A percentile compares a stretch with the other conserved stretches of the same genome.
Evolutionary conservation across 2,329 filamentous ascomycete species (phyloP).

Genomic region (Nemania bipapillata): DNA sequence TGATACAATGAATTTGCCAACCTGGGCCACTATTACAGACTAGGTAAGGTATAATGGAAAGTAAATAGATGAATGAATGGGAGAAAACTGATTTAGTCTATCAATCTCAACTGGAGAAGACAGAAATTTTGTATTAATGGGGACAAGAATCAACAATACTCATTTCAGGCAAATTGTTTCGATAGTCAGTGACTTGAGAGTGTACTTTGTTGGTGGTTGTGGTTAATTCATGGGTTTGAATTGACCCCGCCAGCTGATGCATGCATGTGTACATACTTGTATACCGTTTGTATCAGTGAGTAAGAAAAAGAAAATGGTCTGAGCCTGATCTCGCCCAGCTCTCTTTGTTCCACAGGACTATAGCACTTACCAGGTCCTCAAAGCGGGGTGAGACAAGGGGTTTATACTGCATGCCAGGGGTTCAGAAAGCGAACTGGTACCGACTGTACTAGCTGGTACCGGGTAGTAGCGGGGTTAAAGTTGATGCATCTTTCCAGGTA

Average conservation of each 20-base stretch:
- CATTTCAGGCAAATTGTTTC: background rate
- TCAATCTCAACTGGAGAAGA: background rate
- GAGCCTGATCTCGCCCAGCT: background rate
- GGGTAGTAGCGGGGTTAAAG: background rate
- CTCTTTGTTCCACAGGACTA: background rate
- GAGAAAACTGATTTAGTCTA: conserved; percentile 7
- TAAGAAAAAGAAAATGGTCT: conserved; percentile 10
- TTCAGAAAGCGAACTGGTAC: background rate
- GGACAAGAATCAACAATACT: background rate
- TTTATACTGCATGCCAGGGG: background rate
- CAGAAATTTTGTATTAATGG: background rate
- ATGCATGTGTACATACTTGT: background rate
- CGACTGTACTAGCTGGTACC: background rate
- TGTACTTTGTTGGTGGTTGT: conserved; percentile 4
- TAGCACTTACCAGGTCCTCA: background rate
- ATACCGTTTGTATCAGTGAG: background rate
- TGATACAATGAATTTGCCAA: background rate
- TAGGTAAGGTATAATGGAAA: background rate
- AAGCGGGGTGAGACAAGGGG: conserved; percentile 21
- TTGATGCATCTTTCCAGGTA: background rate
- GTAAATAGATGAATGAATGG: background rate
- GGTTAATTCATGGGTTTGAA: background rate
- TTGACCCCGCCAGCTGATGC: conserved; percentile 1
- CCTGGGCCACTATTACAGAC: background rate
- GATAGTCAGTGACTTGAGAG: background rate